A percentile compares a stretch with the other conserved stretches of the same genome.
phyloP scores from a whole-genome alignment of 192 early-diverging fungal genomes.

The Geosiphon pyriformis region DNA sequence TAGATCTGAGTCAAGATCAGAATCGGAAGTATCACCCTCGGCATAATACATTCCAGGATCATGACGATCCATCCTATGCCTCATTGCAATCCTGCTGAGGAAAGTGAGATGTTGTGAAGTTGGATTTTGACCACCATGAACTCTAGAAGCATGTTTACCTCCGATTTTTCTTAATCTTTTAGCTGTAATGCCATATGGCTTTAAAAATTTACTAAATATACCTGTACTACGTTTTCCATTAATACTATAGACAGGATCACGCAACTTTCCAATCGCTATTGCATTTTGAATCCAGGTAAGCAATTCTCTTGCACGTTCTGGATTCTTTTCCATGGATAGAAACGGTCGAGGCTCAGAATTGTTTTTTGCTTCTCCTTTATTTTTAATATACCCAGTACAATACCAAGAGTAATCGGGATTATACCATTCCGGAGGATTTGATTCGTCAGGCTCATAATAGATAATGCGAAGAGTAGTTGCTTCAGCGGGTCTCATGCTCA shows the following conservation, averaged over 20 bases:
- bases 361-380: constrained; percentile 19
- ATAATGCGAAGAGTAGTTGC: background rate
- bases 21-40: constrained; percentile 22
- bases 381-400: constrained; percentile 18
- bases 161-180: constrained; percentile 23
- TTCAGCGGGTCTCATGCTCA: constrained; percentile 17
- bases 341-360: constrained; percentile 16
- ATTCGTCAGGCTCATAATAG: constrained; percentile 4
- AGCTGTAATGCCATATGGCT: constrained; percentile 19
- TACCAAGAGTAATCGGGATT: constrained; percentile 19
- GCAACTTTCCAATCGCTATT: constrained; percentile 15
- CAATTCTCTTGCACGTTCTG: constrained; percentile 18
- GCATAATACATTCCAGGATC: constrained; percentile 19
- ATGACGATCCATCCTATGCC: constrained; percentile 3
- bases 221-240: constrained; percentile 20
- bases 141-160: constrained; percentile 23
- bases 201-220: constrained; percentile 23
- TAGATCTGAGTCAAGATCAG: constrained; percentile 7
- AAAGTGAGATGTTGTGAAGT: constrained; percentile 15
- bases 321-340: constrained; percentile 18
- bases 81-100: constrained; percentile 16
- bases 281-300: constrained; percentile 21
- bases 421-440: constrained; percentile 10
- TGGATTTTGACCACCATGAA: constrained; percentile 22
- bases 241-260: constrained; percentile 18